Evolutionary conservation across 331 rosid genomes (phyloP), one percentile per base, ranked within the genome.

Genomic region (Quercus lobata): DNA sequence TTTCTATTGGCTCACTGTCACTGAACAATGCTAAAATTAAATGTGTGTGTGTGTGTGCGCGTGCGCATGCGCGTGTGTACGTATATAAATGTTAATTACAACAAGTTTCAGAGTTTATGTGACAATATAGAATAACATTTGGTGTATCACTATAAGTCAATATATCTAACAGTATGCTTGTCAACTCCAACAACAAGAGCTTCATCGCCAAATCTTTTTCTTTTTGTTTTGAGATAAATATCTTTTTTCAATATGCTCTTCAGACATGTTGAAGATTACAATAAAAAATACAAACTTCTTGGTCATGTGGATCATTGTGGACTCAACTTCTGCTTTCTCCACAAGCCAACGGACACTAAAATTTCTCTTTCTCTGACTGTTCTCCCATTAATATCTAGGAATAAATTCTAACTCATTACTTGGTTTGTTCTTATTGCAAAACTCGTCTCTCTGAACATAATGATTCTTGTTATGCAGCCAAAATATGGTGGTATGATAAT

Each of bases 401-500:
- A 46, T 46, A 66, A 30, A 32, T 21, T 34, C 35, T 19, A 66
- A 6, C 44, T 27, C 32, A 25, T 60, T 10, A 15, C 16, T 62
- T 25, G 35, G 35, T 5, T 34, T 17, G n/a, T 3, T 68, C 19
- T 68, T 68, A 68, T 19, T 66, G 46, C 72, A 68, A 32, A 8
- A 24, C 21, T 34, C 14, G 24, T 19, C 24, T 73, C 73, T 75
- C 61, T 83, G 41, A 87, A 58, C 77, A 78, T 68, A 77, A 69
- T 76, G 77, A 57, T 57, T 86, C 78, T 65, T 83, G 68, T 34
- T 83, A 65, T 83, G 82, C 86, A 93, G 97, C 97, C 91, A 79
- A 93, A 89, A 82, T 91, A 79, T 82, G 93, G 97, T 72, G 96
- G 97, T 78, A 85, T 81, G 81, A 82, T 93, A 84, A 93, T 93